These are phyloP conservation scores for Pseudoscleropodium purum DNA, from an alignment of 225 moss, liverwort and hornwort genomes.

Conservation along the genomic window DNA sequence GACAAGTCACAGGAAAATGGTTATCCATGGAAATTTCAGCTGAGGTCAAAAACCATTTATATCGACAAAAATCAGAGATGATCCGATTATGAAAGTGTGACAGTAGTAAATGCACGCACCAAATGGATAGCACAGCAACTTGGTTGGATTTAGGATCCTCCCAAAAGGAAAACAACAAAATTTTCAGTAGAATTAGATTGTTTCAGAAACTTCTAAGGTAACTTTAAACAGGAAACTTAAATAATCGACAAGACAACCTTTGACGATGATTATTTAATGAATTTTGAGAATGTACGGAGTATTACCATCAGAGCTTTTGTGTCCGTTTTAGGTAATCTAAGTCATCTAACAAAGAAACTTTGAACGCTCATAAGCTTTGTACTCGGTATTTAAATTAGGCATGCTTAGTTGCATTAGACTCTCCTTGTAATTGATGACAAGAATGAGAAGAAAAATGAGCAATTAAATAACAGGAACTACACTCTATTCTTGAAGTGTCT, in stretches of 20 bases:
- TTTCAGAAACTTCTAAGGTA: neutral
- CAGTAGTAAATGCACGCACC: neutral
- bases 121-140: neutral
- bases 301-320: neutral
- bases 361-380: neutral
- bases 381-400: neutral
- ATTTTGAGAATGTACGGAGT: neutral
- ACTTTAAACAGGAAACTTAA: neutral
- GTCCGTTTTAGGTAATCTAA: neutral
- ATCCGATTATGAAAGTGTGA: neutral
- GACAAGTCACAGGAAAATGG: neutral
- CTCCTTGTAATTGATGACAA: neutral
- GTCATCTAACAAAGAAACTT: neutral
- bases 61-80: neutral
- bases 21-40: neutral
- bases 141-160: neutral
- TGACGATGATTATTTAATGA: neutral
- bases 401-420: neutral
- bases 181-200: neutral
- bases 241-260: neutral
- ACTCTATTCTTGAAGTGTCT: neutral
- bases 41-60: neutral
- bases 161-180: neutral
- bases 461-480: neutral
- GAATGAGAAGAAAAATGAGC: neutral